These are phyloP conservation scores for Pseudophaeomoniella oleicola DNA, from an alignment of 2,329 filamentous ascomycete genomes.

Conservation along the genomic window DNA sequence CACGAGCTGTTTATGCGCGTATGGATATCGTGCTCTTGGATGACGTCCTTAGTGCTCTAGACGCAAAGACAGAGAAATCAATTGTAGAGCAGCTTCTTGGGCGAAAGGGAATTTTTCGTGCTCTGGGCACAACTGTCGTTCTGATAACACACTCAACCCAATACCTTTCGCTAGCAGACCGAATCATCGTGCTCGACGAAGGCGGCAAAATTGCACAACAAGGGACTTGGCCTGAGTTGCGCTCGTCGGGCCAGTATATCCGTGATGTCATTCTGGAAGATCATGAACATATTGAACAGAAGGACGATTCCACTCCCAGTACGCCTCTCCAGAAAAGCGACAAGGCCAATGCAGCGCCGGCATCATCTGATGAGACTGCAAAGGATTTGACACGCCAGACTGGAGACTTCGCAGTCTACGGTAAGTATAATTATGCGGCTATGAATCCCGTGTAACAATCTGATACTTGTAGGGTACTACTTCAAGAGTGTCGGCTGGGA, in stretches of 20 bases:
- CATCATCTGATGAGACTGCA: too few relatives aligned
- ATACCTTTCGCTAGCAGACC: conserved; percentile 28
- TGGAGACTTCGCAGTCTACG: neutral
- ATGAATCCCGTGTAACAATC: too few relatives aligned
- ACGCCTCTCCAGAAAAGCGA: too few relatives aligned
- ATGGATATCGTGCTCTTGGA: conserved; percentile 41
- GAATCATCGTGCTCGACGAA: conserved; percentile 31
- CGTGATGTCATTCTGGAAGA: too few relatives aligned
- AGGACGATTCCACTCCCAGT: too few relatives aligned
- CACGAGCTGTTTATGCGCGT: conserved; percentile 43
- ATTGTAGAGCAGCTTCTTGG: conserved; percentile 46
- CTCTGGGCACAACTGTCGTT: conserved; percentile 13
- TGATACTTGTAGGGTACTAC: conserved; percentile 1
- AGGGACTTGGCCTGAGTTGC: conserved; percentile 20
- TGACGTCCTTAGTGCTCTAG: conserved; percentile 45
- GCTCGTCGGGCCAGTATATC: too few relatives aligned
- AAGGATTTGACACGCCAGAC: neutral
- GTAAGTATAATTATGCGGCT: too few relatives aligned
- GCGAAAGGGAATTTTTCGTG: conserved; percentile 23
- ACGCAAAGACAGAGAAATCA: conserved; percentile 42
- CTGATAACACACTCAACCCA: conserved; percentile 27
- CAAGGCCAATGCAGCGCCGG: too few relatives aligned
- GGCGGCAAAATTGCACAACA: conserved; percentile 30
- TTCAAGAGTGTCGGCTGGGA: neutral
- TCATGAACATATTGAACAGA: too few relatives aligned